phyloP scores from a whole-genome alignment of 192 early-diverging fungal genomes.

The Backusella macrospora region DNA sequence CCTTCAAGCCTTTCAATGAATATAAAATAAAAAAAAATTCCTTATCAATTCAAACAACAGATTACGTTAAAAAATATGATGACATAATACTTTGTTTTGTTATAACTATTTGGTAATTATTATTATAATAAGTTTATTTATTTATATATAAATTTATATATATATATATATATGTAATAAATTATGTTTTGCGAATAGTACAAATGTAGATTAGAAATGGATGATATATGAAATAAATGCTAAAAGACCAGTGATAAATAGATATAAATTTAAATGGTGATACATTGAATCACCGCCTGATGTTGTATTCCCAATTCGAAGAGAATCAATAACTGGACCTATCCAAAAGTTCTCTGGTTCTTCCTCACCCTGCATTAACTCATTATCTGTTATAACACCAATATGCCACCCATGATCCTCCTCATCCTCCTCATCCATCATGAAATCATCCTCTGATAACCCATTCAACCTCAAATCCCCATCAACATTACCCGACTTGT shows the following conservation, averaged over 20 bases:
- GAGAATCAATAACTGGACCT: background rate
- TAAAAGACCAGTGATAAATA: background rate
- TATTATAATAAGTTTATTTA: no score
- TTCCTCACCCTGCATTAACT: background rate
- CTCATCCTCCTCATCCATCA: background rate
- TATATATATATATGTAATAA: background rate
- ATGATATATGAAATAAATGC: constrained; percentile 10
- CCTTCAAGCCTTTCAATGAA: no score
- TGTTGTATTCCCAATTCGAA: background rate
- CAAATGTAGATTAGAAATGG: background rate
- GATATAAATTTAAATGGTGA: background rate
- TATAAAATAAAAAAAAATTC: no score
- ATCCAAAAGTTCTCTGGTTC: background rate
- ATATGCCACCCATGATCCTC: background rate
- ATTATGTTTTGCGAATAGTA: background rate
- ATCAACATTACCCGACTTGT: background rate
- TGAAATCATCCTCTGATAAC: background rate
- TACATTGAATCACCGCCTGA: background rate
- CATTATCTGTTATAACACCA: constrained; percentile 1
- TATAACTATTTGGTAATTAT: background rate
- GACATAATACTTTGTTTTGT: background rate
- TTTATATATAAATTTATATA: background rate
- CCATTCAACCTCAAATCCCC: background rate
- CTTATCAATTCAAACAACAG: no score
- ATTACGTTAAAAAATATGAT: background rate